Evolutionary conservation across 352 stramenopile species (phyloP).

Genomic region (Globisporangium abappressorium): DNA sequence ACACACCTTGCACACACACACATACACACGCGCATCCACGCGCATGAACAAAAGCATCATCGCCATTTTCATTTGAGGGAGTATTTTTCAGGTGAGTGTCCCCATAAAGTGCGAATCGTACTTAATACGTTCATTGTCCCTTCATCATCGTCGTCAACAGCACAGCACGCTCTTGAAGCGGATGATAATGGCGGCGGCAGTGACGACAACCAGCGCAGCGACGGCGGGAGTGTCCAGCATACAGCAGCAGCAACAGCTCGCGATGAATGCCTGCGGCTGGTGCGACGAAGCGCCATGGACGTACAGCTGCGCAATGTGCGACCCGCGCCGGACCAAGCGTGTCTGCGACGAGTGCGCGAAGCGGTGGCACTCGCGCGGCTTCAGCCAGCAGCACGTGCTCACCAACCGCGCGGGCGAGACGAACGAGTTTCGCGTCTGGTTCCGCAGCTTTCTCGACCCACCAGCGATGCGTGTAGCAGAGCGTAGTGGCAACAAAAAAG

Average conservation of each 20-base stretch:
- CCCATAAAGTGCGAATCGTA: background rate
- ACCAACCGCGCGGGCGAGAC: conserved; percentile 20
- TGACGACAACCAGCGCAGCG: background rate
- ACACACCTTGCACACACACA: background rate
- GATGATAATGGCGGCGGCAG: background rate
- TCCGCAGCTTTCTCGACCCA: background rate
- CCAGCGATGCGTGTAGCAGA: background rate
- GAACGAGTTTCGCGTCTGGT: conserved; percentile 22
- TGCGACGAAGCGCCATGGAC: conserved; percentile 34
- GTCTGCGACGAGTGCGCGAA: conserved; percentile 28
- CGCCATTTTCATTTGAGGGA: background rate
- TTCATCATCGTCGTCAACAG: background rate
- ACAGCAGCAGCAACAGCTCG: conserved; percentile 8
- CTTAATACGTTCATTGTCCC: background rate
- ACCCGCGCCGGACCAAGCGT: conserved; percentile 26
- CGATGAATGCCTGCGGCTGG: conserved; percentile 26
- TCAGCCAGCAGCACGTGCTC: conserved; percentile 29
- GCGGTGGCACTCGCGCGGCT: conserved; percentile 41
- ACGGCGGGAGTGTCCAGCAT: background rate
- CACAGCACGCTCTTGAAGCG: background rate
- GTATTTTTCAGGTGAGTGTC: background rate
- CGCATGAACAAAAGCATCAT: background rate
- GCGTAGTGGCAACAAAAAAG: background rate
- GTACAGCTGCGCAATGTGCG: conserved; percentile 32
- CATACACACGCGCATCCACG: background rate